Percentiles rank a stretch among this genome's conserved stretches.
Conservation (phyloP, 176 grass and related monocot genomes). For the Bromus sterilis region DNA sequence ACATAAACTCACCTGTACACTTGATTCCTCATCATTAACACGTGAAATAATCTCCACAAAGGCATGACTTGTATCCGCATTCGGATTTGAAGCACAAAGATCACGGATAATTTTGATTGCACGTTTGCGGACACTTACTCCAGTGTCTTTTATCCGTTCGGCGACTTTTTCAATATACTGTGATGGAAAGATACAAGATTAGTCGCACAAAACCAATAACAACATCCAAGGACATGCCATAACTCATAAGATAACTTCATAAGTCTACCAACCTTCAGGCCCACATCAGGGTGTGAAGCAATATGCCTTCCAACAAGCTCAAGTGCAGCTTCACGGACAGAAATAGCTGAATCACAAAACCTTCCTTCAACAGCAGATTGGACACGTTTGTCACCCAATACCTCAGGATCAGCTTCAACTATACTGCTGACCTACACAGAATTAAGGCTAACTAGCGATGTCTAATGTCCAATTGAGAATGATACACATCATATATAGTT, state of each 20-base stretch:
- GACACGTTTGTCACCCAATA: slow-evolving; percentile 88
- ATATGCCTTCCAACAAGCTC: slow-evolving; percentile 99
- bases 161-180: slow-evolving; percentile 99
- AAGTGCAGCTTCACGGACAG: slow-evolving; percentile 99
- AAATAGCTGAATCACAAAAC: slow-evolving; percentile 98
- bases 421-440: slow-evolving; percentile 87
- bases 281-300: slow-evolving; percentile 97
- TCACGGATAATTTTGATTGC: slow-evolving; percentile 98
- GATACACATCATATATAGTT: slow-evolving; percentile 17
- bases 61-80: slow-evolving; percentile 54
- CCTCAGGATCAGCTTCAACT: slow-evolving; percentile 98
- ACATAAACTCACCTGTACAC: slow-evolving; percentile 71
- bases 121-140: slow-evolving; percentile 97
- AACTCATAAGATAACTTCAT: slow-evolving; percentile 16
- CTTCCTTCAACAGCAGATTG: slow-evolving; percentile 98
- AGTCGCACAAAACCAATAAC: slow-evolving; percentile 8
- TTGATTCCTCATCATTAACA: slow-evolving; percentile 98
- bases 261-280: slow-evolving; percentile 69
- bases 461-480: slow-evolving; percentile 14
- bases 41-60: slow-evolving; percentile 99
- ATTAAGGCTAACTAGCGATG: slow-evolving; percentile 12
- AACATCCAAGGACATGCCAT: slow-evolving; percentile 1
- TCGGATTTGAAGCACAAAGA: slow-evolving; percentile 81
- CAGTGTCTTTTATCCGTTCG: slow-evolving; percentile 96
- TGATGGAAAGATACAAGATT: slow-evolving; percentile 15